Evolutionary conservation across 2,329 filamentous ascomycete species (phyloP).

Genomic region (Phialophora macrospora): DNA sequence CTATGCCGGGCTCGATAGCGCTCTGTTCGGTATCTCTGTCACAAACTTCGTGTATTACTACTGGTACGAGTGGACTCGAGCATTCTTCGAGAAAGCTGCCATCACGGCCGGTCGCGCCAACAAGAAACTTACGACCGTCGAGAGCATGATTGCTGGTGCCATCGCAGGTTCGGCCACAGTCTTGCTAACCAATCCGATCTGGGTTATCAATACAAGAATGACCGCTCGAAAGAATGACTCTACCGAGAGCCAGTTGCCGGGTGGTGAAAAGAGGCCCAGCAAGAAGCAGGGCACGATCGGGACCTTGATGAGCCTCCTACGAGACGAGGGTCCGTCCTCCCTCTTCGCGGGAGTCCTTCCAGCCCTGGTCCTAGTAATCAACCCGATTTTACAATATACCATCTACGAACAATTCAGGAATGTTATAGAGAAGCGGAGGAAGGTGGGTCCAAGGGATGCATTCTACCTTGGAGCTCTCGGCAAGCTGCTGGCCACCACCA

Average conservation of each 20-base stretch:
- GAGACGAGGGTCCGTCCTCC: slow-evolving; percentile 79
- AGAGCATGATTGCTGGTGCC: slow-evolving; percentile 94
- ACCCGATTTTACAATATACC: slow-evolving; percentile 97
- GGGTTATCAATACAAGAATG: slow-evolving; percentile 98
- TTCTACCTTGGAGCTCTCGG: slow-evolving; percentile 91
- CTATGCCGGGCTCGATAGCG: slow-evolving; percentile 90
- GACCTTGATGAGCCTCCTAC: slow-evolving; percentile 79
- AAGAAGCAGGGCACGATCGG: slow-evolving; percentile 74
- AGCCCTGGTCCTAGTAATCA: slow-evolving; percentile 91
- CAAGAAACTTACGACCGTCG: slow-evolving; percentile 84
- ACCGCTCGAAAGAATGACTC: slow-evolving; percentile 77
- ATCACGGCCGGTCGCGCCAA: slow-evolving; percentile 71
- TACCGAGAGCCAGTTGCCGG: slow-evolving; percentile 47
- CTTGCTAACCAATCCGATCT: slow-evolving; percentile 96
- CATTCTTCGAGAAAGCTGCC: slow-evolving; percentile 79
- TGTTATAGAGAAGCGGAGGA: slow-evolving; percentile 72
- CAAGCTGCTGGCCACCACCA: slow-evolving; percentile 89
- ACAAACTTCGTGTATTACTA: slow-evolving; percentile 99
- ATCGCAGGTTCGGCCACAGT: slow-evolving; percentile 93
- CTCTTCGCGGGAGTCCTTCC: slow-evolving; percentile 93
- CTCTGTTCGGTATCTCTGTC: slow-evolving; percentile 94
- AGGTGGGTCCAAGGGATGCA: slow-evolving; percentile 81
- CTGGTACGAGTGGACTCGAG: slow-evolving; percentile 97
- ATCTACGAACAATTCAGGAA: slow-evolving; percentile 99
- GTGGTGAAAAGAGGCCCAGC: slow-evolving; percentile 48